A percentile compares a stretch with the other conserved stretches of the same genome.
Conservation (phyloP, 495 filamentous ascomycete genomes). For the Trichodelitschia bisporula region DNA sequence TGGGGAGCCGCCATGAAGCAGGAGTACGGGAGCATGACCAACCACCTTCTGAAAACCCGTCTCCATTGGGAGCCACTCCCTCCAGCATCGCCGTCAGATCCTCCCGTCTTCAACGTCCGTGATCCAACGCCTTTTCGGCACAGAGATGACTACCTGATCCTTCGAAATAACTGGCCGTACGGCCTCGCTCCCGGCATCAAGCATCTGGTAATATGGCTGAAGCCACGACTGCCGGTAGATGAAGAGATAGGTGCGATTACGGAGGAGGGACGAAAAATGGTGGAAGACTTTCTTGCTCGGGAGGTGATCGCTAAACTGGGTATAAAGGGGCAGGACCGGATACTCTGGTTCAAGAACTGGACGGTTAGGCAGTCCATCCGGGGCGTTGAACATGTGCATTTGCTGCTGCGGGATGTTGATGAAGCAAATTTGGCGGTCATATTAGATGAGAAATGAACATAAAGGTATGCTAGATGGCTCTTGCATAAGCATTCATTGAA, state of each 20-base stretch:
- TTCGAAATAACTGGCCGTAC: conserved; percentile 86
- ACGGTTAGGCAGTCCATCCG: conserved; percentile 67
- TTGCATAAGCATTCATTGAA: too few species aligned
- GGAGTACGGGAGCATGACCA: too few species aligned
- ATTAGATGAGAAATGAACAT: too few species aligned
- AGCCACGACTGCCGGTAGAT: conserved; percentile 30
- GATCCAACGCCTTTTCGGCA: conserved; percentile 56
- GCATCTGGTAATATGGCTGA: conserved; percentile 48
- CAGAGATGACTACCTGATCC: conserved; percentile 44
- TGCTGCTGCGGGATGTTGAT: conserved; percentile 38
- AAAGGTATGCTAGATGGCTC: too few species aligned
- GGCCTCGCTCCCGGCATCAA: conserved; percentile 41
- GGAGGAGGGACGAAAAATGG: conserved; percentile 29
- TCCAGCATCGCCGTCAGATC: too few species aligned
- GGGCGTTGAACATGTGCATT: conserved; percentile 54
- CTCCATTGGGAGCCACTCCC: too few species aligned
- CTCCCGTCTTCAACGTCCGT: too few species aligned
- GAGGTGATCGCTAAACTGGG: conserved; percentile 8
- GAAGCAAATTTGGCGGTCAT: too few species aligned
- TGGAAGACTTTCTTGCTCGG: conserved; percentile 39
- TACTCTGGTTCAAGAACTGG: conserved; percentile 93
- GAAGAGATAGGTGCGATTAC: conserved; percentile 48
- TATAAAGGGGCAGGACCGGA: conserved; percentile 26
- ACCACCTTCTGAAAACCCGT: too few species aligned
- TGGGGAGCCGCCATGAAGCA: too few species aligned